These are phyloP conservation scores for Fusarium torreyae DNA, from an alignment of 2,329 filamentous ascomycete species.

Conservation along the genomic window DNA sequence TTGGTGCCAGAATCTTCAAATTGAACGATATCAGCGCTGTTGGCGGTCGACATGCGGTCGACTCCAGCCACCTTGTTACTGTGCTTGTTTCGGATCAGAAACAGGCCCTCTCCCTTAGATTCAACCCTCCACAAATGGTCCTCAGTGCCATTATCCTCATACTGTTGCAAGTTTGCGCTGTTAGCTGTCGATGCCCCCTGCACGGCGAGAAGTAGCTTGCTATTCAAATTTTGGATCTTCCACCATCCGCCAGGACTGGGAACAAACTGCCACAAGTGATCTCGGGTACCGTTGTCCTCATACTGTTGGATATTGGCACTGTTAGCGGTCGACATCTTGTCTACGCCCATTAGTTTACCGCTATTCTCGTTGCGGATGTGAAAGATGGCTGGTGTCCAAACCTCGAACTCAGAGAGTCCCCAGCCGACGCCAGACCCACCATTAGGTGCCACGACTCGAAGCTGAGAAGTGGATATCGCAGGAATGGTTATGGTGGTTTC, in stretches of 20 bases:
- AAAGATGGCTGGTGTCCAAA: constrained; percentile 1
- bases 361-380: constrained; percentile 3
- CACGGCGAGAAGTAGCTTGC: background rate
- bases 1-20: background rate
- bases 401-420: constrained; percentile 6
- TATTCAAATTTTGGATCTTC: background rate
- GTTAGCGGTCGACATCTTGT: background rate
- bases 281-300: background rate
- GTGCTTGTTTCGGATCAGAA: background rate
- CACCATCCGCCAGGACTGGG: background rate
- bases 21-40: background rate
- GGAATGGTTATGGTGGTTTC: background rate
- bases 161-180: background rate
- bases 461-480: background rate
- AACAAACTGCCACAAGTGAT: background rate
- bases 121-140: background rate
- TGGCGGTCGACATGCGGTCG: background rate
- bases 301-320: background rate
- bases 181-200: background rate
- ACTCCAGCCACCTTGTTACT: background rate
- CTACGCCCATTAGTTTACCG: background rate
- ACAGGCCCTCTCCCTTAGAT: background rate
- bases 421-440: background rate
- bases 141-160: background rate
- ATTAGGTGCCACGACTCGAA: constrained; percentile 1